Conservation (phyloP, 2,329 filamentous ascomycete genomes). For the Mollisia scopiformis region DNA sequence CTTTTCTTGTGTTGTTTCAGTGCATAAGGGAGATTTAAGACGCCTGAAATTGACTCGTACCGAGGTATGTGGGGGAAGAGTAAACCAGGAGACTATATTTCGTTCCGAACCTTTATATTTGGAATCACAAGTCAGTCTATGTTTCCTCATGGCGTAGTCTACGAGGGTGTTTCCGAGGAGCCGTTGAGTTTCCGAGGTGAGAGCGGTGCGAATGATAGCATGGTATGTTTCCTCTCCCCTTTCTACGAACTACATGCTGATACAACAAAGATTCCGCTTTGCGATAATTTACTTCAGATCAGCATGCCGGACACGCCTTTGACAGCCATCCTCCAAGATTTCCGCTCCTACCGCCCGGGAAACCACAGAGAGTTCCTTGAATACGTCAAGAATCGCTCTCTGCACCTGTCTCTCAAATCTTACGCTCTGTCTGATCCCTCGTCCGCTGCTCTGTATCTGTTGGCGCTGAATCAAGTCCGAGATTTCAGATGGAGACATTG, state of each 20-base stretch:
- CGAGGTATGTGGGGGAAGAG: slow-evolving; percentile 87
- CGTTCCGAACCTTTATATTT: slow-evolving; percentile 95
- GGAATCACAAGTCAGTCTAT: slow-evolving; percentile 92
- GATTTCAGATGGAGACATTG: slow-evolving; percentile 85
- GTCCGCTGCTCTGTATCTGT: slow-evolving; percentile 65
- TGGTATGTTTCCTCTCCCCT: slow-evolving; percentile 51
- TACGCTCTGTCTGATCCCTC: slow-evolving; percentile 57
- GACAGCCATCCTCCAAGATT: slow-evolving; percentile 85
- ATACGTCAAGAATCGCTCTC: slow-evolving; percentile 61
- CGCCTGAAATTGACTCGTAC: slow-evolving; percentile 34
- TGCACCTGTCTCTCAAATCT: slow-evolving; percentile 55
- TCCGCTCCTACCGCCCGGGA: slow-evolving; percentile 84
- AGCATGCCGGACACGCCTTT: slow-evolving; percentile 88
- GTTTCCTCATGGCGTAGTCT: slow-evolving; percentile 91
- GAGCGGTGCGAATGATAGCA: slow-evolving; percentile 91
- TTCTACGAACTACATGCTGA: not conserved
- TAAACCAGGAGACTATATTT: slow-evolving; percentile 80
- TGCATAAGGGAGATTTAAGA: slow-evolving; percentile 1
- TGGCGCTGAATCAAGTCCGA: slow-evolving; percentile 73
- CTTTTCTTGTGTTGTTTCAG: not conserved
- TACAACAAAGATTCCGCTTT: slow-evolving; percentile 67
- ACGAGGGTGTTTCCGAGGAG: slow-evolving; percentile 79
- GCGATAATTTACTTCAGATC: slow-evolving; percentile 85
- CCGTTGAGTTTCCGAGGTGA: slow-evolving; percentile 87
- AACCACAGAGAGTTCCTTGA: slow-evolving; percentile 87